Base-by-base conservation (phyloP, 306 rosid genomes). In the Boehmeria nivea region DNA sequence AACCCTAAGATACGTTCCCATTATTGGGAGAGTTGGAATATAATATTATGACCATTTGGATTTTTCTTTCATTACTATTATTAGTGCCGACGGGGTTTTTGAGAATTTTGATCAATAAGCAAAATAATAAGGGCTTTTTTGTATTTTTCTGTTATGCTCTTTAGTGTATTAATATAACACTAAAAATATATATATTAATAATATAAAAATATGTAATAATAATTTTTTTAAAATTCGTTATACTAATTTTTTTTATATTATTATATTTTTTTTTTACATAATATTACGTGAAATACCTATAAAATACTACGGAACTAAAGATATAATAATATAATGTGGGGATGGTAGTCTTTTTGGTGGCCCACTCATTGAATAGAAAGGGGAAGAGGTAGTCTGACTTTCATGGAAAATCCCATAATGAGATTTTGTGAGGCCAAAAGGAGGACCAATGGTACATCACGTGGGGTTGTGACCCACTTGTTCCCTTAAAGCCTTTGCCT, bases 391-490 rank as follows among this genome's bases (percentile, higher is more conserved):
- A 61, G 71, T 64, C 70, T 57, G 86, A 79, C 71, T 64, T 70
- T 54, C 65, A 69, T 38, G 42, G 71, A 83, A 78, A 72, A 82
- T 79, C 75, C 74, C 71, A 76, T 61, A 70, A 63, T 68, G 54
- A 77, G 89, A 80, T 77, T 51, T 72, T 61, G 83, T 66, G 72
- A 45, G 63, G 62, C 22, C 4, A 59, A 34, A 54, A 40, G 60
- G 42, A 66, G 57, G 76, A 72, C 76, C 85, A 80, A 67, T 74
- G 85, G 80, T 78, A n/a, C 71, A 68, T 77, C 95, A 89, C 95
- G 97, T 83, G 88, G 88, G 72, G 58, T 72, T 57, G 37, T 61
- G 95, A 33, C 90, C 94, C 87, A 70, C 77, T 51, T 49, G 86
- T 76, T 64, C 72, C 59, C 79, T 54, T 60, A 72, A 71, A 83